Base-by-base conservation (phyloP, 2,329 filamentous ascomycete genomes). In the Aspergillus terreus region DNA sequence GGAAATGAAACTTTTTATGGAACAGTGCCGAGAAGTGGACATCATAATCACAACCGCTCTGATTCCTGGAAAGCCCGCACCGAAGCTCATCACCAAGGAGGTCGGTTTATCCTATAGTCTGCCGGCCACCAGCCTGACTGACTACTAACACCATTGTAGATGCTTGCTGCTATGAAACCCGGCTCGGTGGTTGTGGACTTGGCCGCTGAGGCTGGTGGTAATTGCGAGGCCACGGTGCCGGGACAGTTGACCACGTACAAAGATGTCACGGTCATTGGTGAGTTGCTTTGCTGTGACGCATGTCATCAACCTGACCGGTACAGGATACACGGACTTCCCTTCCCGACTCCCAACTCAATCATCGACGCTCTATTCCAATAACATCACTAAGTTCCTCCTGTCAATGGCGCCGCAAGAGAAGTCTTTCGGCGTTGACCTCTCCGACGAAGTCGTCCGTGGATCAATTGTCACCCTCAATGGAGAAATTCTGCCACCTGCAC, bases 11-110 rank as follows among this genome's bases (percentile, higher is more conserved):
- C 79, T 96, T 0, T 96, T 96, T 72, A 84, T 88, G 67, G 87
- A 94, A 60, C 91, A 95, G 69, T 88, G 87, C 55, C 82, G 83
- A 53, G 91, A 96, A 36, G 90, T 95, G 47, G 90, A 96, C 70
- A 95, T 96, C 57, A 88, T 96, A 55, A 88, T 96, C 66, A 95
- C 90, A 1, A 96, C 91, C 1, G 91, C 91, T n/a, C 72, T 95
- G 61, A 95, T 96, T 54, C 91, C 91, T 0, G 91, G 90, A 51
- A 87, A 81, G 60, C 87, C 87, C 25, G 90, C 90, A 0, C 91
- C 91, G 0, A 92, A 87, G 63, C 77, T 96, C 27, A 92, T 96
- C 62, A 92, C 87, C 4, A 88, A 88, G 70, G 80, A 82, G 60
- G 74, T 76, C 66, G 54, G 46, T 10, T 12, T 63, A 54, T 11